A percentile compares a stretch with the other conserved stretches of the same genome.
phyloP scores from a whole-genome alignment of 306 rosid genomes.

The Prunus mongolica region DNA sequence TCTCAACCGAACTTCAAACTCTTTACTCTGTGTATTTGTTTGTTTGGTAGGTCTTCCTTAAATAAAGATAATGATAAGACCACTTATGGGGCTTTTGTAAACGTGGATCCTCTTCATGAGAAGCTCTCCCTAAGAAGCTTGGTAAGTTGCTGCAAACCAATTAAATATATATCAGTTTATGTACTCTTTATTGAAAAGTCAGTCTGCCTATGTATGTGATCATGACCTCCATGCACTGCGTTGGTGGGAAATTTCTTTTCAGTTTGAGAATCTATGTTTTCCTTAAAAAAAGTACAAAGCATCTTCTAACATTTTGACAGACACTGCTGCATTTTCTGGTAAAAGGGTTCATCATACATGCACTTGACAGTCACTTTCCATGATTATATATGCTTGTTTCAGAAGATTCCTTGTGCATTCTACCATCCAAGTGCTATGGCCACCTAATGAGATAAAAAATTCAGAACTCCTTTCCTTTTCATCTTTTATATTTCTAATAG shows the following conservation, averaged over 20 bases:
- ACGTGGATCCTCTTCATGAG: constrained; percentile 56
- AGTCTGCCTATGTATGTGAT: background rate
- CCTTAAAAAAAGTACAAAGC: too few relatives aligned
- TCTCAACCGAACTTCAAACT: background rate
- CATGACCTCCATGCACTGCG: background rate
- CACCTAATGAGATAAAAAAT: background rate
- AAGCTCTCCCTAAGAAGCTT: constrained; percentile 59
- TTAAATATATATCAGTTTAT: background rate
- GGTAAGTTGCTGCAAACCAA: constrained; percentile 43
- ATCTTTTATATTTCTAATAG: background rate
- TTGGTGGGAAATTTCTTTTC: background rate
- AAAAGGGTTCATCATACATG: too few relatives aligned
- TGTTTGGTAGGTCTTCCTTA: constrained; percentile 52
- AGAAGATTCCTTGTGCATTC: background rate
- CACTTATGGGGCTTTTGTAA: constrained; percentile 56
- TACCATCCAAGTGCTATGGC: background rate
- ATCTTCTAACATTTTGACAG: background rate
- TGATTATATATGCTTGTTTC: background rate
- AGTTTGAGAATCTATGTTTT: background rate
- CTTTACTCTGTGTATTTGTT: background rate
- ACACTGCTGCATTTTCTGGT: background rate
- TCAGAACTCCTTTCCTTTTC: background rate
- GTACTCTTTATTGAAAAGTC: background rate
- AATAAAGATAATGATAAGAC: constrained; percentile 59
- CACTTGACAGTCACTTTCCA: too few relatives aligned